Evolutionary conservation across 1,139 yeast genomes (phyloP).

Genomic region (Sugiyamaella sp.): DNA sequence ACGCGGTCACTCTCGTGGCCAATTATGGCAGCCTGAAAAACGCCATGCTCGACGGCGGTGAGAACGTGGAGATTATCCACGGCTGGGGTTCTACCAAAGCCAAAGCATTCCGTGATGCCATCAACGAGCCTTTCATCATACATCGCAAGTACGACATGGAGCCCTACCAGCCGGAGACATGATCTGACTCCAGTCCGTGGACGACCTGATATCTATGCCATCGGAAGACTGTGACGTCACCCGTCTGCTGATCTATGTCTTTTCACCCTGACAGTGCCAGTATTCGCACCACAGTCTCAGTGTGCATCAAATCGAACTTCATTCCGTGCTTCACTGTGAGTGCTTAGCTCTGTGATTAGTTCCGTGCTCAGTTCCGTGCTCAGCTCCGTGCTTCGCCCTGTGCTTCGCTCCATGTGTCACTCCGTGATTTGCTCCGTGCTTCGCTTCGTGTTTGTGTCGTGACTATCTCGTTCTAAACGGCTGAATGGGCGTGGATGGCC

Average conservation of each 20-base stretch:
- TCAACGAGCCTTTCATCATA: conserved; percentile 57
- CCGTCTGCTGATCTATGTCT: too few relatives aligned
- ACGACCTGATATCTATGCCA: background rate
- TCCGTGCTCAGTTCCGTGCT: too few relatives aligned
- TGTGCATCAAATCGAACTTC: too few relatives aligned
- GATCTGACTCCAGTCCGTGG: background rate
- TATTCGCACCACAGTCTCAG: too few relatives aligned
- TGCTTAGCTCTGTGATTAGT: too few relatives aligned
- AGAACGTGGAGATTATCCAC: conserved; percentile 43
- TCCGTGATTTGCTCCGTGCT: too few relatives aligned
- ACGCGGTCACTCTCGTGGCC: conserved; percentile 57
- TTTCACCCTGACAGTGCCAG: too few relatives aligned
- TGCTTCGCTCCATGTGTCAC: too few relatives aligned
- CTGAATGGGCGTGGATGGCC: conserved; percentile 16
- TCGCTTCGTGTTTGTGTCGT: background rate
- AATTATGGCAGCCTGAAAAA: conserved; percentile 56
- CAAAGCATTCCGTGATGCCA: conserved; percentile 48
- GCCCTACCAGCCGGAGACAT: background rate
- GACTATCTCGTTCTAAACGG: background rate
- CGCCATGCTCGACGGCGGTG: conserved; percentile 49
- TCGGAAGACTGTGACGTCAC: too few relatives aligned
- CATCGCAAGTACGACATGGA: conserved; percentile 39
- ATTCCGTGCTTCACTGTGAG: too few relatives aligned
- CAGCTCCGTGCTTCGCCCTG: too few relatives aligned
- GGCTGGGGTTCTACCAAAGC: conserved; percentile 64